Evolutionary conservation across 148 eudicot genomes (phyloP).

Genomic region (Spergularia bocconei): DNA sequence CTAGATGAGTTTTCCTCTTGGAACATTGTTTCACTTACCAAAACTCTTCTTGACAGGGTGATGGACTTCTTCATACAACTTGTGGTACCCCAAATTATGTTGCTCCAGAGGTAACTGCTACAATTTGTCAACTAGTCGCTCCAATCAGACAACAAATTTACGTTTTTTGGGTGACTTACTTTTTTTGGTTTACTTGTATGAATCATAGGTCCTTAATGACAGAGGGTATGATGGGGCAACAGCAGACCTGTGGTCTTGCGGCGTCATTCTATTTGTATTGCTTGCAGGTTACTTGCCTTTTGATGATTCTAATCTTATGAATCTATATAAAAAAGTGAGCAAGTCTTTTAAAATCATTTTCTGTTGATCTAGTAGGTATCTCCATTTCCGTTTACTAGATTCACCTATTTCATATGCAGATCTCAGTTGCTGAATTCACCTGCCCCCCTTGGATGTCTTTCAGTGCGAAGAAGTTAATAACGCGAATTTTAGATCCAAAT

Average conservation of each 20-base stretch:
- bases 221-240: constrained; percentile 94
- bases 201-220: constrained; percentile 73
- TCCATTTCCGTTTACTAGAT: constrained; percentile 13
- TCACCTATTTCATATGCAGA: constrained; percentile 45
- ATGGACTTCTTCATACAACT: constrained; percentile 95
- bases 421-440: constrained; percentile 82
- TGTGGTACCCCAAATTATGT: constrained; percentile 99
- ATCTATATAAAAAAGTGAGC: constrained; percentile 93
- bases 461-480: constrained; percentile 69
- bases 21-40: background rate
- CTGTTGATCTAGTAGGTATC: constrained; percentile 19
- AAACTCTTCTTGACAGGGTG: constrained; percentile 54
- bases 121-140: background rate
- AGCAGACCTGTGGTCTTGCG: constrained; percentile 99
- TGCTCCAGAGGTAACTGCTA: constrained; percentile 77
- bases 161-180: background rate
- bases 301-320: constrained; percentile 90
- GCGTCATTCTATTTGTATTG: constrained; percentile 92
- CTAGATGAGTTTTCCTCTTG: background rate
- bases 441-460: constrained; percentile 96
- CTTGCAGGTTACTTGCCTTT: constrained; percentile 99
- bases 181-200: background rate
- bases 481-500: constrained; percentile 80
- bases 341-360: constrained; percentile 23
- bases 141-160: background rate